Evolutionary conservation across 2,329 filamentous ascomycete species (phyloP), one percentile per base, ranked within the genome.

Genomic region (Ambrosiella xylebori): DNA sequence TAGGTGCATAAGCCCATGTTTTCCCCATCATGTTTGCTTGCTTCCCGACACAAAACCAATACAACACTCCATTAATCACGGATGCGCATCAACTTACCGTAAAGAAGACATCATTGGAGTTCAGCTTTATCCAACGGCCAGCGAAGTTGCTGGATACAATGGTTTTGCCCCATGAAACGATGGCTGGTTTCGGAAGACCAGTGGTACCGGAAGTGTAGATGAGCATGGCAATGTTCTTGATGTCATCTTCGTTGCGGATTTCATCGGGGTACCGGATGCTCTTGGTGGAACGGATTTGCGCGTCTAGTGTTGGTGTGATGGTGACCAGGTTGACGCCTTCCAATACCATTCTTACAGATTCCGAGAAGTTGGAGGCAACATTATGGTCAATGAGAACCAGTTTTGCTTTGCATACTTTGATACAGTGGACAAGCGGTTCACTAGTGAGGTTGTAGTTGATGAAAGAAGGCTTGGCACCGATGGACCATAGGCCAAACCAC

Each of bases 161-260:
- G 57, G 77, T 70, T 66, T 89, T 89, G 19, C 71, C 73, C 84
- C 84, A 88, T n/a, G 81, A 80, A 1, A 89, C 78, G 54, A 89
- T 81, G 9, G 85, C 86, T 0, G 85, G 80, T 66, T 94, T 94
- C 8, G 88, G 88, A 62, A 94, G 71, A 1, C 88, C 88, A 0
- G 88, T 94, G 0, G 88, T 94, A 15, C 88, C 88, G 37, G 84
- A 88, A 0, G 88, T 94, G 68, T 86, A 94, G 63, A 95, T 90
- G 62, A 95, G 76, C 50, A 85, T 75, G 1, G 80, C 84, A 72
- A 88, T 80, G 59, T 81, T 77, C 7, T 75, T 70, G 6, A 71
- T 65, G 15, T 72, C 69, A 58, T 75, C 68, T 13, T 79, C 75
- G 53, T 71, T 69, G 61, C 82, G 76, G 51, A 74, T 69, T 51